A percentile compares a stretch with the other conserved stretches of the same genome.
phyloP scores from a whole-genome alignment of 2,329 filamentous ascomycete species.

The Escovopsis sp. region DNA sequence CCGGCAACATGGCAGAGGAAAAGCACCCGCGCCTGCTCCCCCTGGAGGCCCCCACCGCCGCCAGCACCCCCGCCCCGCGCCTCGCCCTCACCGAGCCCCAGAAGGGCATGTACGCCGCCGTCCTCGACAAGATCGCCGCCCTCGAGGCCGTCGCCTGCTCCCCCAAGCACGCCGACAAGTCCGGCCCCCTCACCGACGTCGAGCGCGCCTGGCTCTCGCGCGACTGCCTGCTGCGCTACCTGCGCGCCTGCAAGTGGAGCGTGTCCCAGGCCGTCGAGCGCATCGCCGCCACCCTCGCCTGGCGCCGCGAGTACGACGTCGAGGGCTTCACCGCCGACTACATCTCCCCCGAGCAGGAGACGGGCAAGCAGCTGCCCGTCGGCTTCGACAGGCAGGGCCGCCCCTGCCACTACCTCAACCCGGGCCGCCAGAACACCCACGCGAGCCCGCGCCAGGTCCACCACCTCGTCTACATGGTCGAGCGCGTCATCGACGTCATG shows the following conservation, averaged over 20 bases:
- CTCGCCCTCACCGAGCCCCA: conserved; percentile 59
- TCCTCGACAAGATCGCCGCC: conserved; percentile 53
- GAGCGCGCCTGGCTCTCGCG: conserved; percentile 84
- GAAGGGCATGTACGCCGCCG: conserved; percentile 61
- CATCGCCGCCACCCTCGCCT: conserved; percentile 65
- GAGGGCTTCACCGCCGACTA: conserved; percentile 68
- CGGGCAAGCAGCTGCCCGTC: conserved; percentile 81
- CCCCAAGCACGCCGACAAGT: conserved; percentile 39
- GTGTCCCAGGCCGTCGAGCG: conserved; percentile 60
- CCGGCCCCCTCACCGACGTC: conserved; percentile 53
- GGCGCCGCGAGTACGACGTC: conserved; percentile 83
- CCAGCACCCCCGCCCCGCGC: conserved; percentile 39
- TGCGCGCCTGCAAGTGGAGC: conserved; percentile 87
- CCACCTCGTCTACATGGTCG: conserved; percentile 91
- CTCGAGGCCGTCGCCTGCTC: conserved; percentile 52
- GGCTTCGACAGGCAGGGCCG: conserved; percentile 75
- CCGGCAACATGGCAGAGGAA: conserved; percentile 1
- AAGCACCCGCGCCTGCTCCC: conserved; percentile 2
- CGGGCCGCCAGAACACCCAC: conserved; percentile 85
- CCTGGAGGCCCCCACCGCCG: conserved; percentile 30
- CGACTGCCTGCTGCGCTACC: conserved; percentile 84
- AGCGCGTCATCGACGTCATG: conserved; percentile 78
- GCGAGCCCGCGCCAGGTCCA: conserved; percentile 74
- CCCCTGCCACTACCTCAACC: conserved; percentile 84
- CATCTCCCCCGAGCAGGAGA: conserved; percentile 88